Base-by-base conservation (phyloP, 2,329 filamentous ascomycete genomes). In the Sporothrix pallida region DNA sequence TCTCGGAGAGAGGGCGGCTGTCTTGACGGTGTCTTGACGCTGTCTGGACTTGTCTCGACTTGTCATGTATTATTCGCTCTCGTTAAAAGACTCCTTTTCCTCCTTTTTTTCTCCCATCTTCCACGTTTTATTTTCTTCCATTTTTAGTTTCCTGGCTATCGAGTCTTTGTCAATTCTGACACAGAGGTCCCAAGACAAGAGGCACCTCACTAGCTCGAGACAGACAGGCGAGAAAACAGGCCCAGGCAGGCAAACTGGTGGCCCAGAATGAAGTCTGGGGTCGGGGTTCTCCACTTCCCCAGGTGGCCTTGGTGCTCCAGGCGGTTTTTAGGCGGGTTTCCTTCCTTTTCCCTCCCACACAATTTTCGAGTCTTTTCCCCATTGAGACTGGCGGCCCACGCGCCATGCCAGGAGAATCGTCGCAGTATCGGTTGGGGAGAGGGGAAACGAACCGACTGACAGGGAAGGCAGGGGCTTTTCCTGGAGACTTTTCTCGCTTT, bases 91-190 rank as follows among this genome's bases (percentile, higher is more conserved):
- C 23, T 8, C 48, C 12, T 37, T 52, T 52, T 52, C 44, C 31
- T 15, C 52, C 52, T 52, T n/a, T 31, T 50, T 37, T 10, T 52
- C 23, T 52, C 31, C 46, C n/a, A 13, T 70, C 23, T 70, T 31
- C 10, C 15, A 15, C n/a, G 52, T 20, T 20, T 3, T 54, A 3
- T 20, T 54, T 9, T 20, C 56, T 15, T 15, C 23, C 56, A 58
- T 17, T 31, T 58, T 58, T 58, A 58, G 56, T 15, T 26, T 8
- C 15, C 56, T 15, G 26, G 60, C 60, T 31, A 2, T 63, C 10
- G 17, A 37, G 58, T 65, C 60, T 65, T 65, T 65, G 60, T 65
- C 37, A 65, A 46, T n/a, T 15, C 60, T 65, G 60, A 46, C 60
- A 44, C 37, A 65, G 60, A 65, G n/a, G 10, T 8, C 37, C 60